These are phyloP conservation scores for Scutellaria galericulata DNA, from an alignment of 257 asterid species.

Conservation along the genomic window DNA sequence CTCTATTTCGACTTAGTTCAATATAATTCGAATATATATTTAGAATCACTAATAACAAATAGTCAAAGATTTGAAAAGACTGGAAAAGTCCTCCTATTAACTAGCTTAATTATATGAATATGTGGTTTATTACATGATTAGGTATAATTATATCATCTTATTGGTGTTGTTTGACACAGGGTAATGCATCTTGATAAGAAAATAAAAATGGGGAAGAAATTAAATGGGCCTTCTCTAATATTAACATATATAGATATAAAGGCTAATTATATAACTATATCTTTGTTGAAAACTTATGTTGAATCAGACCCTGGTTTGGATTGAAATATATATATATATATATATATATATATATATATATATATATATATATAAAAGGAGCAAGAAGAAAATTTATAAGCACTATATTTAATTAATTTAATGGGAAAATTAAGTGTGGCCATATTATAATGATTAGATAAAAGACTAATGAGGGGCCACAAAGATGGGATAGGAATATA, in stretches of 20 bases:
- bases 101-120: no score
- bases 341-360: not conserved
- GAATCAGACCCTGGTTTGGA: not conserved
- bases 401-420: not conserved
- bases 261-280: no score
- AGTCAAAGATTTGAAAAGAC: no score
- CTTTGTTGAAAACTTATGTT: no score
- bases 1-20: not conserved
- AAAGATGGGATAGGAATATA: constrained; percentile 52
- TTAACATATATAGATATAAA: no score
- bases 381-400: not conserved
- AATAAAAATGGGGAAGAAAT: no score
- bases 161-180: no score
- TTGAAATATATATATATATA: not conserved
- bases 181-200: no score
- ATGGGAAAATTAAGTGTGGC: constrained; percentile 28
- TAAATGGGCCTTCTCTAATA: no score
- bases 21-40: not conserved
- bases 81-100: not conserved
- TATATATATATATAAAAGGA: not conserved
- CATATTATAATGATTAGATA: constrained; percentile 44
- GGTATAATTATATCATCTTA: no score
- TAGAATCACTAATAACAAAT: not conserved
- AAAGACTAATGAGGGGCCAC: constrained; percentile 51
- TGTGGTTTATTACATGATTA: no score